Base-by-base conservation (phyloP, 176 grass and related monocot genomes). In the Alloteropsis semialata region DNA sequence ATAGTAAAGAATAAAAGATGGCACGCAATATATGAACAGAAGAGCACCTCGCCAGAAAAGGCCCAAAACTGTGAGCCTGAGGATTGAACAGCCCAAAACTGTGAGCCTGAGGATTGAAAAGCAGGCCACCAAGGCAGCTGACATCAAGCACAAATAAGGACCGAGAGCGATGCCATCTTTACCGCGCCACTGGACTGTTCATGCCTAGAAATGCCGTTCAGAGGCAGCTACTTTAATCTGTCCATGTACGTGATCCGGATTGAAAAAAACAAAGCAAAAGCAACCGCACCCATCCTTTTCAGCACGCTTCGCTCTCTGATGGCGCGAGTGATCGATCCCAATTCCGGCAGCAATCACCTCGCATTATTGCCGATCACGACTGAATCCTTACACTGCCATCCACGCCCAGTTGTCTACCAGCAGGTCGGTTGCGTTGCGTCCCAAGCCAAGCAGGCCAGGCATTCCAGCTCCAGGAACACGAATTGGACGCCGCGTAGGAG, bases 401-500 rank as follows among this genome's bases (percentile, higher is more conserved):
- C 36, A 42, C 38, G 18, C 36, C 37, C 21, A n/a, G 21, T 67
- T 38, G 4, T 13, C 10, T 22, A 68, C 36, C 36, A n/a, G n/a
- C 36, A 69, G 65, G 65, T 42, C 65, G 65, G 37, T 68, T 69
- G 65, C n/a, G 37, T 68, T 69, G 65, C 65, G 15, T 43, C 57
- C 24, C 12, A 59, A 15, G 12, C 25, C 25, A 59, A 28, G 34
- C 9, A 59, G 29, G 57, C 25, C 1, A n/a, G 58, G 58, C 27
- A 5, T 27, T 58, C 55, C 55, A 13, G 55, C n/a, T 58, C 55
- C 55, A 27, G 1, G 55, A 58, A n/a, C 5, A 27, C n/a, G 55
- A 58, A 58, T 25, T 69, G 74, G 74, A 17, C 43, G 30, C 44
- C 57, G 75, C 39, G 65, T 85, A 43, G 72, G 77, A 72, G 65